Evolutionary conservation across 352 stramenopile species (phyloP).

Genomic region (Achlya hypogyna): DNA sequence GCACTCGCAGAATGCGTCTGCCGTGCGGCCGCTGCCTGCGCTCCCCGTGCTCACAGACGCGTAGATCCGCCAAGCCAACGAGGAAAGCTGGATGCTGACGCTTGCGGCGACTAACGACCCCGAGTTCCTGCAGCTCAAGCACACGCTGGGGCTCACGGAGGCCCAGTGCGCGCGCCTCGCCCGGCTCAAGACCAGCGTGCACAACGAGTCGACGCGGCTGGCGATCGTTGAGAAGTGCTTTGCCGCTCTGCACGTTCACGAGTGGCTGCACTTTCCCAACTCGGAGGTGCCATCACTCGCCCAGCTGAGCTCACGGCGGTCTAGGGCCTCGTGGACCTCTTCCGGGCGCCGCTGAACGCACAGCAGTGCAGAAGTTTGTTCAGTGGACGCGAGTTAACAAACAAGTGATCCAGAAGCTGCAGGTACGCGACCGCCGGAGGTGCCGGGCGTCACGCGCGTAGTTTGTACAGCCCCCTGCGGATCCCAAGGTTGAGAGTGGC

Average conservation of each 20-base stretch:
- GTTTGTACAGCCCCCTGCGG: constrained; percentile 36
- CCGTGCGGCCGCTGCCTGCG: constrained; percentile 27
- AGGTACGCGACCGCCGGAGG: constrained; percentile 27
- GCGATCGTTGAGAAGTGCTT: constrained; percentile 83
- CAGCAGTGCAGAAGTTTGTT: constrained; percentile 76
- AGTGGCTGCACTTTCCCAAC: constrained; percentile 79
- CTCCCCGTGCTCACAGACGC: background rate
- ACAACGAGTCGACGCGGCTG: constrained; percentile 62
- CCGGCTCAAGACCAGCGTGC: constrained; percentile 33
- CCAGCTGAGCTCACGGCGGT: too few species aligned
- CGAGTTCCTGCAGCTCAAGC: constrained; percentile 40
- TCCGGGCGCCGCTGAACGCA: constrained; percentile 62
- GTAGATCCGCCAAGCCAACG: constrained; percentile 73
- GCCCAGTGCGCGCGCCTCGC: constrained; percentile 59
- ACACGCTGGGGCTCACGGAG: constrained; percentile 49
- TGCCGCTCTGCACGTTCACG: constrained; percentile 62
- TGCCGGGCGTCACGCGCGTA: constrained; percentile 14
- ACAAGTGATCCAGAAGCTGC: constrained; percentile 56
- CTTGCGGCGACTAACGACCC: constrained; percentile 25
- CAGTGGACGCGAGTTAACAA: constrained; percentile 70
- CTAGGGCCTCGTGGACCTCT: constrained; percentile 67
- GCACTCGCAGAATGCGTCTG: constrained; percentile 61
- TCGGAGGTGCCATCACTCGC: constrained; percentile 44
- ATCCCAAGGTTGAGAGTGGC: constrained; percentile 31
- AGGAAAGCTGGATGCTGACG: constrained; percentile 70